phyloP scores from a whole-genome alignment of 2,329 filamentous ascomycete species.

The Fusarium sp. region DNA sequence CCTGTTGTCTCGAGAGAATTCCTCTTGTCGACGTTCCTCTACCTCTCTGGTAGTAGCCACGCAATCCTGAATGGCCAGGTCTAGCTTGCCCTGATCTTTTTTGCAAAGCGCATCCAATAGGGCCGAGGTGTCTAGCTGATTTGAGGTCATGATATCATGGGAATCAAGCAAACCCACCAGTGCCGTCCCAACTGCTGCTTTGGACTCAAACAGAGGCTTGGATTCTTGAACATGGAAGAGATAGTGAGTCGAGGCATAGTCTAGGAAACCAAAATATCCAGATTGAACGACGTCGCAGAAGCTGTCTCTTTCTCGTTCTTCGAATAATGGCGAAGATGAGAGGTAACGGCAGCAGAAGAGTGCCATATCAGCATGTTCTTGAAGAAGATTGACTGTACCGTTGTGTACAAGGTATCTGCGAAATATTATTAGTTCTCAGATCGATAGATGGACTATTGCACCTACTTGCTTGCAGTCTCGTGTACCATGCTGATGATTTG shows the following conservation, averaged over 20 bases:
- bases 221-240: background rate
- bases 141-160: accelerated
- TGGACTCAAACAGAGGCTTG: no score
- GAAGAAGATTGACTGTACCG: accelerated
- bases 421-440: accelerated
- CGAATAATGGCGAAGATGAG: accelerated
- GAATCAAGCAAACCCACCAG: no score
- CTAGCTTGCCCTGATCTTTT: no score
- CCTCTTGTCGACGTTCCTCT: background rate
- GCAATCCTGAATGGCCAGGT: no score
- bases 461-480: background rate
- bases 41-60: no score
- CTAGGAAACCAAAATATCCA: background rate
- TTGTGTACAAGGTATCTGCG: accelerated
- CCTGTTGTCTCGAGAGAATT: accelerated
- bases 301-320: accelerated
- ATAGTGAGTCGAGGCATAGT: background rate
- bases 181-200: no score
- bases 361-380: background rate
- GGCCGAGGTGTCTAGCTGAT: no score
- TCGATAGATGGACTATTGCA: no score
- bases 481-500: accelerated
- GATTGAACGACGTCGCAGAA: accelerated
- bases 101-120: no score
- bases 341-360: background rate